These are phyloP conservation scores for Pleurotus eryngii DNA, from an alignment of 768 basidiomycete species.

Conservation along the genomic window DNA sequence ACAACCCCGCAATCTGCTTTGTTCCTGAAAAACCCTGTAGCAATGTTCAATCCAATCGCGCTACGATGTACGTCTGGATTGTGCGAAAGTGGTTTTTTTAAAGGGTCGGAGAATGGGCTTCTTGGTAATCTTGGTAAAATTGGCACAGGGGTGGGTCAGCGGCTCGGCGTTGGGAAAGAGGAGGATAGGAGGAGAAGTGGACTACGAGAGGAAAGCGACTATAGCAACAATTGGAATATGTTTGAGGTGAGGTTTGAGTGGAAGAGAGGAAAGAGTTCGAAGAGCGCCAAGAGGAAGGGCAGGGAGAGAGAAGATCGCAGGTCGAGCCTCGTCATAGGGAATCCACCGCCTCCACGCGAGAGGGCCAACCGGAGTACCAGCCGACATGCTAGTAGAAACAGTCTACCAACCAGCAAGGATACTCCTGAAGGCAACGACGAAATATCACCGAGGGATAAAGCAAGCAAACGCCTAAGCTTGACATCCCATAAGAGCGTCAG, in stretches of 20 bases:
- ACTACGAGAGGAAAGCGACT: background rate
- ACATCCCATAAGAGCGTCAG: conserved; percentile 3
- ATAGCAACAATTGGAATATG: conserved; percentile 25
- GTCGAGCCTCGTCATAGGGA: background rate
- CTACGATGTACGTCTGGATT: conserved; percentile 71
- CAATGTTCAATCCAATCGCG: conserved; percentile 18
- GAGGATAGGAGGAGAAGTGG: conserved; percentile 8
- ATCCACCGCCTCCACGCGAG: conserved; percentile 1
- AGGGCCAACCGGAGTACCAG: background rate
- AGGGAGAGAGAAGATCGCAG: conserved; percentile 19
- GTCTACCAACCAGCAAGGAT: background rate
- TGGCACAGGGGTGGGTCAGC: conserved; percentile 5
- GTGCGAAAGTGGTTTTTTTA: conserved; percentile 75
- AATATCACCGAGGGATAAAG: conserved; percentile 24
- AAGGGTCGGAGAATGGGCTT: conserved; percentile 41
- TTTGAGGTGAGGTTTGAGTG: conserved; percentile 82
- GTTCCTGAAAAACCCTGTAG: background rate
- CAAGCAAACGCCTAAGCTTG: conserved; percentile 3
- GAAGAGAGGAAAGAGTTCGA: conserved; percentile 47
- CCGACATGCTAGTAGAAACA: background rate
- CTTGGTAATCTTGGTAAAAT: conserved; percentile 42
- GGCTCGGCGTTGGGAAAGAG: conserved; percentile 9
- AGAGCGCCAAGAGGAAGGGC: conserved; percentile 23
- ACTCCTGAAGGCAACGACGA: conserved; percentile 18
- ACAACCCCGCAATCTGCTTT: too few species aligned